Evolutionary conservation across 225 moss, liverwort and hornwort species (phyloP).

Genomic region (Straminergon stramineum): DNA sequence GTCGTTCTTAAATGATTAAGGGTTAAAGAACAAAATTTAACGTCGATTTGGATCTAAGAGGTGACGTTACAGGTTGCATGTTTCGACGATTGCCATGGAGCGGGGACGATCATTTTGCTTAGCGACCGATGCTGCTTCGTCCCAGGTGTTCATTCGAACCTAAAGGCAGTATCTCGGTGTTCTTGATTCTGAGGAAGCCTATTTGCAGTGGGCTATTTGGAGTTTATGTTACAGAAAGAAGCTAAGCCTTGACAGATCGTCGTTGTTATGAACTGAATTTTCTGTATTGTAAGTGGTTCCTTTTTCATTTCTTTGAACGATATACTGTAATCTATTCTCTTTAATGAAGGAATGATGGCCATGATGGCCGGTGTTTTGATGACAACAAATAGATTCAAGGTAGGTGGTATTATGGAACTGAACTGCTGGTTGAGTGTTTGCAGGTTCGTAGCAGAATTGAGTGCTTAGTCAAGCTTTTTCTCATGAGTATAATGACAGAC

Average conservation of each 20-base stretch:
- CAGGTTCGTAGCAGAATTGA: slow-evolving; percentile 83
- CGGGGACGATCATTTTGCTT: not conserved
- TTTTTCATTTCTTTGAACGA: not conserved
- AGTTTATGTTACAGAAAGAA: not conserved
- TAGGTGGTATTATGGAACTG: not conserved
- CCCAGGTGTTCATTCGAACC: slow-evolving; percentile 2
- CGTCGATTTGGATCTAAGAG: not conserved
- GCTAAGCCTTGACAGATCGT: not conserved
- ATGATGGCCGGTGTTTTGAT: not conserved
- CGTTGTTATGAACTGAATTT: not conserved
- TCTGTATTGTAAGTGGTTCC: no score
- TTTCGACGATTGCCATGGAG: not conserved
- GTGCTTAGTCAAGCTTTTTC: slow-evolving; percentile 46
- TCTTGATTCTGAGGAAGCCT: not conserved
- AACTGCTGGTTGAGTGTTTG: not conserved
- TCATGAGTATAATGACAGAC: slow-evolving; percentile 44
- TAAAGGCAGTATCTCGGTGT: not conserved
- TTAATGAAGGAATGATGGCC: not conserved
- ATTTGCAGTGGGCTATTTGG: not conserved
- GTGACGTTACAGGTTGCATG: not conserved
- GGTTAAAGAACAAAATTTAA: no score
- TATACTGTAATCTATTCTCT: not conserved
- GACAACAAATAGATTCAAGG: not conserved
- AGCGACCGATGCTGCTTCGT: slow-evolving; percentile 23
- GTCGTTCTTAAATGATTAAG: not conserved